phyloP scores from a whole-genome alignment of 495 filamentous ascomycete genomes.

The Durotheca rogersii region DNA sequence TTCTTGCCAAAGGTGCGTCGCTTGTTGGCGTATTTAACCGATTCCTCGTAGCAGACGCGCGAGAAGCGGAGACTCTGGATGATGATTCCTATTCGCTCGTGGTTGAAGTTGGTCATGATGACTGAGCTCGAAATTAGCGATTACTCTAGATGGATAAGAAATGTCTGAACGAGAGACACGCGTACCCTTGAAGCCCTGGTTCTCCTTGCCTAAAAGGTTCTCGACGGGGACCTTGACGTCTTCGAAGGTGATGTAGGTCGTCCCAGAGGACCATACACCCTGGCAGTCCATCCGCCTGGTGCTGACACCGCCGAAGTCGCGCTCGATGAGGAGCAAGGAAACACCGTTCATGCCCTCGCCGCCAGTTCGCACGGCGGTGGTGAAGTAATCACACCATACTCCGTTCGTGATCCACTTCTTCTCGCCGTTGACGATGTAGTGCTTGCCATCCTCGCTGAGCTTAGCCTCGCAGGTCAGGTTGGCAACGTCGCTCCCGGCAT shows the following conservation, averaged over 20 bases:
- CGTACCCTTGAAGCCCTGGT: conserved; percentile 89
- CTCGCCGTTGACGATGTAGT: conserved; percentile 99
- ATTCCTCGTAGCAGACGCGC: conserved; percentile 95
- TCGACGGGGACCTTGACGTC: conserved; percentile 98
- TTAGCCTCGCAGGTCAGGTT: conserved; percentile 95
- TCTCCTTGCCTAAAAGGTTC: conserved; percentile 96
- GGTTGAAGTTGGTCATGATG: conserved; percentile 99
- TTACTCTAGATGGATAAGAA: no score
- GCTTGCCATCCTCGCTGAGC: conserved; percentile 89
- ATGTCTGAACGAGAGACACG: no score
- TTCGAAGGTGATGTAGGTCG: conserved; percentile 96
- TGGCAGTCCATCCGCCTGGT: conserved; percentile 98
- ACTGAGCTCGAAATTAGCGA: conserved; percentile 45
- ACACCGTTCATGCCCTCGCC: conserved; percentile 85
- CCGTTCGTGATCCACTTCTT: conserved; percentile 99
- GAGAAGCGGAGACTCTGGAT: conserved; percentile 96
- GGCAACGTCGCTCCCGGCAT: conserved; percentile 75
- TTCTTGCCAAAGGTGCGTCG: conserved; percentile 93
- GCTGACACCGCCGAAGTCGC: conserved; percentile 74
- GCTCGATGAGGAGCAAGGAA: conserved; percentile 81
- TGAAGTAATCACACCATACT: conserved; percentile 96
- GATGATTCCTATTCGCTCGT: conserved; percentile 97
- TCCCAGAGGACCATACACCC: conserved; percentile 92
- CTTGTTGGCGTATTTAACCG: conserved; percentile 95
- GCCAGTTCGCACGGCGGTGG: conserved; percentile 90